Evolutionary conservation across 2,329 filamentous ascomycete species (phyloP).

Genomic region (Epicoccum nigrum): DNA sequence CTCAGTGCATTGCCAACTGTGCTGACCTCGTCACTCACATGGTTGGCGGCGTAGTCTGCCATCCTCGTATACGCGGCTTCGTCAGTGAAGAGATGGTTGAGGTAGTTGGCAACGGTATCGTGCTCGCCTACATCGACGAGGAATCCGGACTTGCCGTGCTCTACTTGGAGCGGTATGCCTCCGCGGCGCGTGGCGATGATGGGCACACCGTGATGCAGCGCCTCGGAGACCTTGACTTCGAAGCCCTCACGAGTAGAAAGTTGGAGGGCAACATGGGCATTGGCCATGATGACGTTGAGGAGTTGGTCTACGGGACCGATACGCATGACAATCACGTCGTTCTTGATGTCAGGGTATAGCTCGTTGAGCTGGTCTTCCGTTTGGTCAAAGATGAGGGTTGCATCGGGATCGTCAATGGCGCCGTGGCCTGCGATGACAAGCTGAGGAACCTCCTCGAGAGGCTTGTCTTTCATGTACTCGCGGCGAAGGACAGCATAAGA

Average conservation of each 20-base stretch:
- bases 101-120: conserved; percentile 69
- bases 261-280: conserved; percentile 75
- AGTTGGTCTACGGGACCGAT: conserved; percentile 80
- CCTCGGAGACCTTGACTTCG: conserved; percentile 86
- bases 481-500: conserved; percentile 75
- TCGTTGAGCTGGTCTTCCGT: conserved; percentile 71
- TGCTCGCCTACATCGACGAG: conserved; percentile 74
- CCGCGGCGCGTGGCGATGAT: conserved; percentile 77
- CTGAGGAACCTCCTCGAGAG: conserved; percentile 65
- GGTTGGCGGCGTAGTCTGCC: conserved; percentile 65
- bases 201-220: conserved; percentile 78
- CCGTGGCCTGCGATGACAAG: conserved; percentile 80
- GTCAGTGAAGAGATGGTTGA: conserved; percentile 71
- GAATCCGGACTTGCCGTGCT: conserved; percentile 74
- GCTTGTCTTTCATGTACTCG: conserved; percentile 60
- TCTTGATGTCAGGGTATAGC: conserved; percentile 55
- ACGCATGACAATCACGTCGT: conserved; percentile 76
- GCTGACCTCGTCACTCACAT: conserved; percentile 80
- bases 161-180: conserved; percentile 81
- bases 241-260: conserved; percentile 83
- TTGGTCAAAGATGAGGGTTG: conserved; percentile 72
- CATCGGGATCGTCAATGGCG: conserved; percentile 82
- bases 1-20: conserved; percentile 78
- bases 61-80: conserved; percentile 69
- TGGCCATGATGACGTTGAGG: conserved; percentile 76